Evolutionary conservation across 1,284 basidiomycete species (phyloP), one percentile per base, ranked within the genome.

Genomic region (Porogramme epimiltina): DNA sequence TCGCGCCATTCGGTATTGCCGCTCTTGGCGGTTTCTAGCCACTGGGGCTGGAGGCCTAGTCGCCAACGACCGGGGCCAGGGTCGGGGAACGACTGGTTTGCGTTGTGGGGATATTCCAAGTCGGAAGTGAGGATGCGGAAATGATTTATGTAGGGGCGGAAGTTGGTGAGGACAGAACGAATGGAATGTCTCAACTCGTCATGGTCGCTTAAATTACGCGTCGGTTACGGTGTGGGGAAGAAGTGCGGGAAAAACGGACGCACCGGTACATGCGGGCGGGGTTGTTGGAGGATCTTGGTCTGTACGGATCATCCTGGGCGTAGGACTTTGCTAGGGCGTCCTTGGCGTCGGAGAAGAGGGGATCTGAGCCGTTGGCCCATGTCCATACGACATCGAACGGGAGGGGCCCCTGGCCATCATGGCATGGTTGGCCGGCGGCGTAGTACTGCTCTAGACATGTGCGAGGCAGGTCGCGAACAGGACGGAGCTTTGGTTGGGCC

Each of bases 341-440:
- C 42, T 60, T 62, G 18, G 63, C 59, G 9, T 55, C 53, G 24
- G 52, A 36, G 33, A 62, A 57, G 19, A 64, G 56, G 2, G 58
- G 51, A 44, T 68, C 66, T 3, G 66, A 65, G 49, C 66, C 65
- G 46, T 68, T 68, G 31, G 64, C 64, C 66, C 66, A 68, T 5
- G 66, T 66, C 65, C 65, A 68, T 20, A 68, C 39, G 15, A 68
- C 51, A 50, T 68, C 66, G 45, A 68, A 56, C 11, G 47, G 55
- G n/a, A 49, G 33, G 25, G 59, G 55, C 2, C 58, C 47, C 2
- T 44, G 41, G 2, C 59, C 49, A 18, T 62, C 61, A 39, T 60
- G 61, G 38, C 64, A 65, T 2, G 51, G 51, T 4, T 45, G 52
- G 2, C 66, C 66, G 2, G 49, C 33, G 33, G 57, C 45, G 34